Evolutionary conservation across 345 rosid genomes (phyloP).

Genomic region (Geranium rotundifolium): DNA sequence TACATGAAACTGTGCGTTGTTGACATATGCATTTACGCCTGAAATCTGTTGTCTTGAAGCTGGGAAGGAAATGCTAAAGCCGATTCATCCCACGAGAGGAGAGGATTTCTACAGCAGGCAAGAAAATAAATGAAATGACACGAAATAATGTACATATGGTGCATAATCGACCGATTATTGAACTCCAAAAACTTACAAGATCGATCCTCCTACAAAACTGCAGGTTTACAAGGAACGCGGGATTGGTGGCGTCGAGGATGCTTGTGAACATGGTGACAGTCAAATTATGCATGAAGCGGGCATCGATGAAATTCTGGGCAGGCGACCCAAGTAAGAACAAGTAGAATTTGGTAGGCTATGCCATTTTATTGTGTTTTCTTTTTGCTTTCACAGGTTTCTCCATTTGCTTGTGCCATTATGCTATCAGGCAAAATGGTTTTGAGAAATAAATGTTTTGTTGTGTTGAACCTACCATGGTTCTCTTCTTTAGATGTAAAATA

Average conservation of each 20-base stretch:
- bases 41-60: constrained; percentile 16
- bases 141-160: background rate
- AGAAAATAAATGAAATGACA: constrained; percentile 5
- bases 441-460: too few relatives aligned
- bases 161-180: background rate
- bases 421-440: too few relatives aligned
- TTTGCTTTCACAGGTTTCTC: too few relatives aligned
- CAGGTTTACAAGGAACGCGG: constrained; percentile 56
- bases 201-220: background rate
- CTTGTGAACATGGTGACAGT: constrained; percentile 46
- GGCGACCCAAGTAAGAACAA: constrained; percentile 39
- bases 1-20: too few relatives aligned
- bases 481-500: too few relatives aligned
- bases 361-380: too few relatives aligned
- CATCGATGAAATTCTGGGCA: constrained; percentile 34
- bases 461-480: too few relatives aligned
- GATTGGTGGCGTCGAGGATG: constrained; percentile 54
- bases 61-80: background rate
- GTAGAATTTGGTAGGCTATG: too few relatives aligned
- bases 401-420: too few relatives aligned
- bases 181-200: background rate
- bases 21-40: too few relatives aligned
- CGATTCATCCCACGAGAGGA: constrained; percentile 17
- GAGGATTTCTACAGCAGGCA: constrained; percentile 53
- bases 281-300: constrained; percentile 37